A percentile compares a stretch with the other conserved stretches of the same genome.
Conservation (phyloP, 2,329 filamentous ascomycete species). For the Fusarium equiseti region DNA sequence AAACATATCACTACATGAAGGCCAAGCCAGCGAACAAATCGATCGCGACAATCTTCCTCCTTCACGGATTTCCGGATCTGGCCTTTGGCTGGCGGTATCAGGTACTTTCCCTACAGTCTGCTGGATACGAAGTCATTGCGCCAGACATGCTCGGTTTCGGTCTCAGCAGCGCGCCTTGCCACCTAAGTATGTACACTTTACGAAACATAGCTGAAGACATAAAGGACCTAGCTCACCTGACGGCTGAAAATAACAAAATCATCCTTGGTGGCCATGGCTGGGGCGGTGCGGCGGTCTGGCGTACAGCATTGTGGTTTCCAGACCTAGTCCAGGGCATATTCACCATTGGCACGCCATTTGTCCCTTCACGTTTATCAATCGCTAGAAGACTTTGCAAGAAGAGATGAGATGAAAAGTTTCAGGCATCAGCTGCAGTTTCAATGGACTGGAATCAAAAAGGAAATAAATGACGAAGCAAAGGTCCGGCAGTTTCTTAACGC, state of each 20-base stretch:
- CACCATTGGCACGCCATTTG: constrained; percentile 78
- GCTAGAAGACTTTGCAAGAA: too few species aligned
- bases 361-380: too few species aligned
- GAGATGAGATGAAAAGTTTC: too few species aligned
- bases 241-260: constrained; percentile 60
- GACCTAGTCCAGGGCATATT: constrained; percentile 77
- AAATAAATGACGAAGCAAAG: too few species aligned
- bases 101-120: constrained; percentile 75
- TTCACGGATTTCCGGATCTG: constrained; percentile 83
- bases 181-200: not conserved
- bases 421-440: too few species aligned
- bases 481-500: too few species aligned
- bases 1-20: constrained; percentile 71
- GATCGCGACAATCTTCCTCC: constrained; percentile 59
- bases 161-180: constrained; percentile 71
- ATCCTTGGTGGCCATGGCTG: constrained; percentile 88
- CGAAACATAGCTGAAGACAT: constrained; percentile 80
- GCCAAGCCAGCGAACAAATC: constrained; percentile 56
- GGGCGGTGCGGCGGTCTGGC: constrained; percentile 79
- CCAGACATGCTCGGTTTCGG: constrained; percentile 88
- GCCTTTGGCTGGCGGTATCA: constrained; percentile 86
- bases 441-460: too few species aligned
- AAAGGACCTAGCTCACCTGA: constrained; percentile 71
- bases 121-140: constrained; percentile 80
- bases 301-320: constrained; percentile 76